Percentiles rank a stretch among this genome's conserved stretches.
phyloP scores from a whole-genome alignment of 2,329 filamentous ascomycete genomes.

The Coniochaeta sp. region DNA sequence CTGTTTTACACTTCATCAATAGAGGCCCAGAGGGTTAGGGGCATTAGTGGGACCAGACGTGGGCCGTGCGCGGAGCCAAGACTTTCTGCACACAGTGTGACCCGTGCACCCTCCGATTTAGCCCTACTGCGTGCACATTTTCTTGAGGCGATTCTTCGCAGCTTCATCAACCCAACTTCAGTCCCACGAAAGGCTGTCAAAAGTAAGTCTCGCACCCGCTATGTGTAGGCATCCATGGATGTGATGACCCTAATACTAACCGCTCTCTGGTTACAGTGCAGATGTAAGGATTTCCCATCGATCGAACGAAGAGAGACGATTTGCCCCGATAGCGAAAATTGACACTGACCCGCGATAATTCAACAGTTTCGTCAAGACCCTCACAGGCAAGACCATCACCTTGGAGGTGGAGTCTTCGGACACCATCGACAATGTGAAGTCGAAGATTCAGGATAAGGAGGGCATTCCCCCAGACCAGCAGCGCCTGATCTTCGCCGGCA shows the following conservation, averaged over 20 bases:
- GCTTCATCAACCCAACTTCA: constrained; percentile 24
- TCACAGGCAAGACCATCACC: constrained; percentile 99
- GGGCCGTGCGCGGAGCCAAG: background rate
- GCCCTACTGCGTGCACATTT: background rate
- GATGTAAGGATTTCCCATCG: constrained; percentile 61
- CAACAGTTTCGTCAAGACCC: constrained; percentile 97
- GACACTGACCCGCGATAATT: constrained; percentile 6
- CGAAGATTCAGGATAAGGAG: constrained; percentile 99
- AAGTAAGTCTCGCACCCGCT: constrained; percentile 40
- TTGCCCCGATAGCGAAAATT: background rate
- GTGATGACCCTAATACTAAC: constrained; percentile 11
- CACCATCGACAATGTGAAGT: constrained; percentile 99
- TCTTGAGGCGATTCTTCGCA: constrained; percentile 25
- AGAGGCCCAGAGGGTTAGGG: background rate
- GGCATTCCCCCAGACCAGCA: constrained; percentile 97
- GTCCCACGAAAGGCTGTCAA: constrained; percentile 45
- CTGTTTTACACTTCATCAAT: too few species aligned
- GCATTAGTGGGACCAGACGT: background rate
- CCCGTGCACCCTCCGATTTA: background rate
- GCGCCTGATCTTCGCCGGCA: constrained; percentile 97
- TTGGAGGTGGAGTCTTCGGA: constrained; percentile 98
- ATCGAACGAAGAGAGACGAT: constrained; percentile 2
- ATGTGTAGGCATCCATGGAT: background rate
- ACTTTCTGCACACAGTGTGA: background rate
- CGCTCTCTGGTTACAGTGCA: constrained; percentile 55